A percentile compares a stretch with the other conserved stretches of the same genome.
phyloP scores from a whole-genome alignment of 2,329 filamentous ascomycete genomes.

The Coniochaeta sp. region DNA sequence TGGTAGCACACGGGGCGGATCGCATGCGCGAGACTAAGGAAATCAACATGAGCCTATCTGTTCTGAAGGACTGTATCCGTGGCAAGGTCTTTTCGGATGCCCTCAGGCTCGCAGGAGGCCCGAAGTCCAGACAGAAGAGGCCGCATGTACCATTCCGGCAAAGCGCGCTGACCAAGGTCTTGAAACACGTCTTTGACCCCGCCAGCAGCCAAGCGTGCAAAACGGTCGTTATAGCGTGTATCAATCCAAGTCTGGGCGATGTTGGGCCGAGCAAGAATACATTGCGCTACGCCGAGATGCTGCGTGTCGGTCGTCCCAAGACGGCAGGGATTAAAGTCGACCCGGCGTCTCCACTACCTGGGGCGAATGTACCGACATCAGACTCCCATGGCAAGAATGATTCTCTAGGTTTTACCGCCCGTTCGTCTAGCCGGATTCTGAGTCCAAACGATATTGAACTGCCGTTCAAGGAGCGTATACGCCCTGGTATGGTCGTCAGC shows the following conservation, averaged over 20 bases:
- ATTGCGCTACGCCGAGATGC: slow-evolving; percentile 38
- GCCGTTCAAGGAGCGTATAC: slow-evolving; percentile 30
- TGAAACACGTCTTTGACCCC: slow-evolving; percentile 43
- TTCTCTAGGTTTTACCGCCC: not conserved
- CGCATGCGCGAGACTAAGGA: slow-evolving; percentile 38
- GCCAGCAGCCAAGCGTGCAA: slow-evolving; percentile 26
- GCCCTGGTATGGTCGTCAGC: slow-evolving; percentile 32
- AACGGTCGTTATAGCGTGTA: slow-evolving; percentile 37
- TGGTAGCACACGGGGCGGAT: slow-evolving; percentile 26
- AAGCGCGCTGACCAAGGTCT: slow-evolving; percentile 36
- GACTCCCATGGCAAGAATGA: slow-evolving; percentile 27
- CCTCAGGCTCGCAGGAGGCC: not conserved
- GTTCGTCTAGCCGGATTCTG: not conserved
- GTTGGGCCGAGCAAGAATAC: slow-evolving; percentile 38
- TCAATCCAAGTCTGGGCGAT: slow-evolving; percentile 38
- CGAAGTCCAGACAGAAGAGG: slow-evolving; percentile 17
- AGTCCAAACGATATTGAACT: slow-evolving; percentile 3
- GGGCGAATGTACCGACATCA: slow-evolving; percentile 20
- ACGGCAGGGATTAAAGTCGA: not conserved
- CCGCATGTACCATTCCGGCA: slow-evolving; percentile 37
- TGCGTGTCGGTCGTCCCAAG: slow-evolving; percentile 12
- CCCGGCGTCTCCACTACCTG: not conserved
- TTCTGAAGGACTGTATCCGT: slow-evolving; percentile 45
- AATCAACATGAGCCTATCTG: slow-evolving; percentile 40
- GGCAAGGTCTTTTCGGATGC: slow-evolving; percentile 20